Conservation (phyloP, 2,329 filamentous ascomycete genomes). For the Emmonsiellopsis sp. region DNA sequence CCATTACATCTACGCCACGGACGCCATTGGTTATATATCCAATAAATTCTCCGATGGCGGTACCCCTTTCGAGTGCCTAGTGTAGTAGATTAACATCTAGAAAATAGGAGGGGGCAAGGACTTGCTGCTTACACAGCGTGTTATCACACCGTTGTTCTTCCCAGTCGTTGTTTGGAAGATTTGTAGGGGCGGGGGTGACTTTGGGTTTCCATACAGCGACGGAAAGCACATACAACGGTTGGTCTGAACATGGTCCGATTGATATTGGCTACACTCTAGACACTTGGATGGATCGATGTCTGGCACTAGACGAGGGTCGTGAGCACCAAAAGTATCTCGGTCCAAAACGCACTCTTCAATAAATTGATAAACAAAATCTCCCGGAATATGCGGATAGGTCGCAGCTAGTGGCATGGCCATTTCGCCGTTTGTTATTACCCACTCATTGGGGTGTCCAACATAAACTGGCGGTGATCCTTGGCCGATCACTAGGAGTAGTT, state of each 20-base stretch:
- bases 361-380: conserved; percentile 16
- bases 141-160: conserved; percentile 44
- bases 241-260: conserved; percentile 40
- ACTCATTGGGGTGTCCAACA: conserved; percentile 18
- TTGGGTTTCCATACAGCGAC: conserved; percentile 40
- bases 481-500: conserved; percentile 25
- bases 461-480: conserved; percentile 12
- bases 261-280: conserved; percentile 37
- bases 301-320: conserved; percentile 40
- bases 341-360: conserved; percentile 42
- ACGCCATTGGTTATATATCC: conserved; percentile 46
- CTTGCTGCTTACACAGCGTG: conserved; percentile 15
- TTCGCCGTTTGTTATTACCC: conserved; percentile 13
- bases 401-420: conserved; percentile 9
- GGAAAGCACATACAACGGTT: conserved; percentile 48
- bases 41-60: conserved; percentile 47
- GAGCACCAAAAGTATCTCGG: conserved; percentile 37
- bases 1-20: conserved; percentile 46
- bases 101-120: neutral
- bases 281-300: conserved; percentile 30
- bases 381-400: conserved; percentile 15
- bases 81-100: neutral
- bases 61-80: conserved; percentile 42
- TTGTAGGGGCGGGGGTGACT: conserved; percentile 38
- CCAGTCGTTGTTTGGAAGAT: conserved; percentile 44